Percentiles rank a stretch among this genome's conserved stretches.
phyloP scores from a whole-genome alignment of 2,329 filamentous ascomycete genomes.

The Nemania sp. region DNA sequence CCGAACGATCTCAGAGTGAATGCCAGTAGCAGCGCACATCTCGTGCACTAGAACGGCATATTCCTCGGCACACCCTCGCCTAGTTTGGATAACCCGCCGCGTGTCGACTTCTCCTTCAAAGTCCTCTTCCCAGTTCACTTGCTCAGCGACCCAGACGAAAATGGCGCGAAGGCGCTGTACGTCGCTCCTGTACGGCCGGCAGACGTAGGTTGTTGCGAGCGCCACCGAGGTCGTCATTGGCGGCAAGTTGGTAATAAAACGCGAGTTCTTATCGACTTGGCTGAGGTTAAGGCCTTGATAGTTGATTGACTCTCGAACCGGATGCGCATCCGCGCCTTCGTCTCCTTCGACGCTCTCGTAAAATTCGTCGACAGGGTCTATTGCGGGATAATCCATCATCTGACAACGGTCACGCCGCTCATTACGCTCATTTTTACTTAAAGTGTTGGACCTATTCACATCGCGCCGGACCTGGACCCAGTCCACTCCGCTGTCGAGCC shows the following conservation, averaged over 20 bases:
- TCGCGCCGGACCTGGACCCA: constrained; percentile 99
- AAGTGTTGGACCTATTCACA: constrained; percentile 92
- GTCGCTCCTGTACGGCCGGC: constrained; percentile 92
- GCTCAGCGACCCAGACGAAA: constrained; percentile 97
- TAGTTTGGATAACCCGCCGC: constrained; percentile 83
- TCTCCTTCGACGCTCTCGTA: constrained; percentile 88
- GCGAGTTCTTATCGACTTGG: constrained; percentile 94
- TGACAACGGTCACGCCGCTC: constrained; percentile 91
- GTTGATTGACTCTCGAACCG: constrained; percentile 84
- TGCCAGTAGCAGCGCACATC: constrained; percentile 91
- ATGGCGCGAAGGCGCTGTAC: constrained; percentile 93
- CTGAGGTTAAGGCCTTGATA: constrained; percentile 83
- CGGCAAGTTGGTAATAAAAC: constrained; percentile 87
- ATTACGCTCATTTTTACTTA: constrained; percentile 86
- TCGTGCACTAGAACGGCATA: constrained; percentile 89
- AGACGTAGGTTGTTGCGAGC: constrained; percentile 91
- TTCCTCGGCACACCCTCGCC: constrained; percentile 87
- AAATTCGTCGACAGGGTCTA: constrained; percentile 90
- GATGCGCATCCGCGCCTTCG: constrained; percentile 85
- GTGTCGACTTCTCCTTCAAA: constrained; percentile 88
- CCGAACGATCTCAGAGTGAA: constrained; percentile 86
- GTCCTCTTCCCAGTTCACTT: constrained; percentile 94
- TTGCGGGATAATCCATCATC: constrained; percentile 90
- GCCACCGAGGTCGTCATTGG: constrained; percentile 84
- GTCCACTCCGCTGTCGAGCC: constrained; percentile 73